Evolutionary conservation across 78 protist genomes (phyloP), one percentile per base, ranked within the genome.

Genomic region (Neovahlkampfia damariscottae): DNA sequence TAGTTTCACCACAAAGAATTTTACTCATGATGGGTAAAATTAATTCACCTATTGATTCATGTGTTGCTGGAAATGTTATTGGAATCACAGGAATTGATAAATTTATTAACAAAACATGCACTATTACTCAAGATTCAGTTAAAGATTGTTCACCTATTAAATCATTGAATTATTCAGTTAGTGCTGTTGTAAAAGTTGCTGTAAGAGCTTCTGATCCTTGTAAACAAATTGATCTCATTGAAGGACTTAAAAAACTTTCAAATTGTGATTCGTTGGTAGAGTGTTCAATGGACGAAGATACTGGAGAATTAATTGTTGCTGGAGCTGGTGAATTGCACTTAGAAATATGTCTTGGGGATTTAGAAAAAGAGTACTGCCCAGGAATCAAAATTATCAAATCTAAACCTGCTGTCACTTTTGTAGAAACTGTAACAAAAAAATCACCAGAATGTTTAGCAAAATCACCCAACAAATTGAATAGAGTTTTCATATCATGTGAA

Each of bases 401-500:
- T 70, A 97, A 94, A 78, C 99, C 99, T 62, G 97, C 95, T 72
- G 99, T 96, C 50, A 87, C 98, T 27, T 95, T 79, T 92, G 86
- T 95, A 37, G 99, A 96, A 84, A 91, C 97, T 7, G 93, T 96
- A 79, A 38, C 85, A 35, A 79, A 40, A 36, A 58, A 81, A 79
- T 86, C 96, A 1, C 4, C 35, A 38, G 69, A 38, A 36, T 85
- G 93, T 83, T 80, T 97, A 66, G 67, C 96, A 77, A 97, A 96
- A 96, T 97, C 99, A 29, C 97, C 99, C 79, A 98, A 98, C 98
- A 94, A 95, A 91, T 99, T 95, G 95, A 98, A 98, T 96, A 93
- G 99, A 73, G 79, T 98, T 72, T 92, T 68, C 90, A 28, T 79
- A 79, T 58, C 80, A 77, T 98, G 97, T 19, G 38, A 0, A 30